Base-by-base conservation (phyloP, 177 flowering plant genomes). In the Vitis hybrid region DNA sequence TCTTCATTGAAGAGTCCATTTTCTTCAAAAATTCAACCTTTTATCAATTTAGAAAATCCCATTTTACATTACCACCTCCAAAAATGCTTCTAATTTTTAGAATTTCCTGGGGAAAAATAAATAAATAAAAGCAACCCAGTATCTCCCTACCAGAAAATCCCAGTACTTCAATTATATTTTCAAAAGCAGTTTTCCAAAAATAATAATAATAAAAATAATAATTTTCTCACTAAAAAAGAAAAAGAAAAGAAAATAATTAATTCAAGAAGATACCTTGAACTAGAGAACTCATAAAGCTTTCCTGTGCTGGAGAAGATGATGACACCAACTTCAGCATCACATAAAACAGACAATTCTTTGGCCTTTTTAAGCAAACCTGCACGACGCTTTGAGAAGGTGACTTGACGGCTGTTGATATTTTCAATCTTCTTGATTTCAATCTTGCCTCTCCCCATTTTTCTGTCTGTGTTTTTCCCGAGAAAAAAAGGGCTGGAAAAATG, bases 331-430 rank as follows among this genome's bases (percentile, higher is more conserved):
- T 75, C 76, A 1, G 81, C 81, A 12, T 78, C 81, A 58, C 81
- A 78, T 1, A 78, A 57, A 72, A 78, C 67, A 0, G 81, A 72
- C 16, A 78, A 45, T 51, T 78, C 78, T 22, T 39, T 65, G 26
- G 81, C 81, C 29, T 78, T 78, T 59, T 78, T 75, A 39, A 78
- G 60, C 73, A 78, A 66, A 69, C 81, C 81, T 45, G 39, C 66
- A 1, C 81, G 73, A 3, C 81, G 49, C 33, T 78, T 78, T 1
- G 78, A 75, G 55, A 78, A 78, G n/a, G 81, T 78, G 45, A 78
- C 81, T 60, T 78, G 81, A 20, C 81, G 18, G 76, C 76, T 78
- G 15, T 63, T 78, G 68, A 72, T n/a, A 59, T 75, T 78, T 5
- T 78, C 81, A 5, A 78, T 78, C 56, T 53, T 75, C 76, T 72